Base-by-base conservation (phyloP, 1,139 yeast genomes). In the Scheffersomyces titani region DNA sequence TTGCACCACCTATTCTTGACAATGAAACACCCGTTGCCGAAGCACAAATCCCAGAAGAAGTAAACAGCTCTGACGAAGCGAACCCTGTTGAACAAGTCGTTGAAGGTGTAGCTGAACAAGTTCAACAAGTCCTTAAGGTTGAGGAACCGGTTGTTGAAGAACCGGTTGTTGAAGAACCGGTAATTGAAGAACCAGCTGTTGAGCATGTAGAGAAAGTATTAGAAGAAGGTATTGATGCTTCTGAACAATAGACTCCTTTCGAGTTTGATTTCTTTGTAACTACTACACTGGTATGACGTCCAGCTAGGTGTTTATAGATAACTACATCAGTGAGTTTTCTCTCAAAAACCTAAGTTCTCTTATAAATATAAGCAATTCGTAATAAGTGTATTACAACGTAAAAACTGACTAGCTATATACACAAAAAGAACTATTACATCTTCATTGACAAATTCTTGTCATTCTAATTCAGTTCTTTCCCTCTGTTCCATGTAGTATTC, bases 151-250 rank as follows among this genome's bases (percentile, higher is more conserved):
- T 7, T 2, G 19, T 19, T 11, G 55, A 52, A 46, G 55, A 52
- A 19, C 61, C 61, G 24, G 57, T 58, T 19, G 54, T 57, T 21
- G 57, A 61, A 47, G 65, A 58, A 51, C 51, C 57, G 52, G 51
- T 62, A 3, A 50, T 44, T 21, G 54, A 54, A 19, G 49, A 51
- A n/a, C 53, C 50, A 50, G 30, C 51, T 13, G 51, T 16, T n/a
- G 52, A 53, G 48, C 13, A 7, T 11, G 49, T 19, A 16, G 50
- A 50, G 24, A 46, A 22, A 13, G 45, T 24, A n/a, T 52, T 55
- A 49, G 63, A 61, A 52, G 59, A 61, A 54, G 40, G 9, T 30
- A 30, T 30, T 30, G 40, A 30, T 7, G 16, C 13, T 11, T 30
- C 40, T 9, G 40, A 1, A 11, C 16, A 9, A 30, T 30, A 30